Evolutionary conservation across 768 basidiomycete genomes (phyloP), one percentile per base, ranked within the genome.

Genomic region (Russula earlei): DNA sequence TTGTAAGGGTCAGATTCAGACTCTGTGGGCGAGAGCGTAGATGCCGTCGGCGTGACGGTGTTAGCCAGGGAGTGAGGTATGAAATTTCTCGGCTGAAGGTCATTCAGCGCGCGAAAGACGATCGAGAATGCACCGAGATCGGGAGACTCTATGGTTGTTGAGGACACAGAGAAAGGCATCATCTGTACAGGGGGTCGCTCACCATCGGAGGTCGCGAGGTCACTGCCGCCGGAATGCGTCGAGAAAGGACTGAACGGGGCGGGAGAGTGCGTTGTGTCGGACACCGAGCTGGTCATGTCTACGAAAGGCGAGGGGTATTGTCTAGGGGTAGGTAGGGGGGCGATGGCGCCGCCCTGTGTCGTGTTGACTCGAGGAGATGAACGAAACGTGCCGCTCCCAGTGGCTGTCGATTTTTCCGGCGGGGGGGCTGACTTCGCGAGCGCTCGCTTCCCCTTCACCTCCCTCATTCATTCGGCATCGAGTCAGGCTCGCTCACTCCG

Each of bases 111-210:
- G n/a, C 84, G 76, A 44, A 88, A 77, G 22, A 88, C 83, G 34
- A 79, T 74, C 14, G 74, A 78, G 67, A 88, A 87, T 9, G 83
- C 83, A 7, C 86, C 87, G 8, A 88, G 75, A 68, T 87, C 84
- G 41, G 85, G 85, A 56, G 78, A 76, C 66, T 86, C 78, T 80
- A 29, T 10, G 15, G 51, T 29, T n/a, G 19, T 24, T 38, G 55
- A 33, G 42, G 24, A 36, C 14, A 38, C 48, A 24, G 38, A 41
- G 37, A 14, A 31, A 19, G 17, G 19, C 20, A 15, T 19, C 14
- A 15, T n/a, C 43, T 20, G n/a, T n/a, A n/a, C 27, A 11, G 37
- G 49, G n/a, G 19, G 49, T 25, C 11, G 46, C 71, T 58, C 55
- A 71, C 71, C 71, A 49, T 72, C 71, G 15, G 71, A 72, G 29